Conservation (phyloP, 176 grass and related monocot genomes). For the Eleusine indica region DNA sequence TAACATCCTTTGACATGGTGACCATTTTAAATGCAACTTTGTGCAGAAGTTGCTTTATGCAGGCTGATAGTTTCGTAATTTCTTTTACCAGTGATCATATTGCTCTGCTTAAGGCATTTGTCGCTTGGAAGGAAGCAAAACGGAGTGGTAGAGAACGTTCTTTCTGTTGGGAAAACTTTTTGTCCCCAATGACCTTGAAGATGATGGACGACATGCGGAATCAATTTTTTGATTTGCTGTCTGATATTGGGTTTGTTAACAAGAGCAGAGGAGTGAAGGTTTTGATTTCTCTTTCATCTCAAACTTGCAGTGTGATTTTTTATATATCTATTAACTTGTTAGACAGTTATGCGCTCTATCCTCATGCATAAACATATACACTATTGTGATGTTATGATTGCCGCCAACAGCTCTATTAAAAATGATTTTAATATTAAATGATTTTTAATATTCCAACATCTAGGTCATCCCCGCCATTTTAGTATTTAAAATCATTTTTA, state of each 20-base stretch:
- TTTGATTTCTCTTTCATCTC: constrained; percentile 23
- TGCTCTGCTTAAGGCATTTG: constrained; percentile 86
- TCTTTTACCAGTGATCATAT: constrained; percentile 81
- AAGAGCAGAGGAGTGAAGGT: constrained; percentile 79
- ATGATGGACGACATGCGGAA: constrained; percentile 97
- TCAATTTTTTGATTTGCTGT: constrained; percentile 91
- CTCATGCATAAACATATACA: not conserved
- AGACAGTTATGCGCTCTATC: not conserved
- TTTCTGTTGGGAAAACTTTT: constrained; percentile 97
- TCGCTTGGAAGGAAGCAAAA: constrained; percentile 86
- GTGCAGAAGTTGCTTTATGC: not conserved
- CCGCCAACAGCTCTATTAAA: not conserved
- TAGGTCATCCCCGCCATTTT: not conserved
- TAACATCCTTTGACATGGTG: constrained; percentile 11
- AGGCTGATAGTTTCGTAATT: constrained; percentile 36
- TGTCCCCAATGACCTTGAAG: constrained; percentile 77
- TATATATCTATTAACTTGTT: not conserved
- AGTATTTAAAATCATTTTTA: not conserved
- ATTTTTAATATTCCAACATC: not conserved
- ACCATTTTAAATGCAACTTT: constrained; percentile 18
- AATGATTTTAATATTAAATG: too few species aligned
- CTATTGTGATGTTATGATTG: not conserved
- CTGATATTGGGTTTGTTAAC: constrained; percentile 93
- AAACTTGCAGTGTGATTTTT: not conserved
- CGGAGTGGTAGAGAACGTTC: constrained; percentile 67